Base-by-base conservation (phyloP, 2,329 filamentous ascomycete species). In the Pestalotiopsis fici region DNA sequence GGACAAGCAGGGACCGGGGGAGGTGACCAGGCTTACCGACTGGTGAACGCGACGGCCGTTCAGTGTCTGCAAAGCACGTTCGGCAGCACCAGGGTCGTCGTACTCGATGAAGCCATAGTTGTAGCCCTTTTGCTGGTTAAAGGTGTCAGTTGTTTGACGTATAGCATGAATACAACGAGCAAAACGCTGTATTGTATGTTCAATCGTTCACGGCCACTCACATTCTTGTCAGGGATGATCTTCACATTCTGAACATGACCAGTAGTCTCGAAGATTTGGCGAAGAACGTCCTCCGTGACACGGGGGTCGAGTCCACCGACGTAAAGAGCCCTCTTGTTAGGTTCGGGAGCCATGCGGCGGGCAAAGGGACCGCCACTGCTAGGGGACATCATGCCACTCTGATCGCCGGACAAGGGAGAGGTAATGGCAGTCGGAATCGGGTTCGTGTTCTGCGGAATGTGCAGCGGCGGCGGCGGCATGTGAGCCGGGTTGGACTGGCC, bases 81-180 rank as follows among this genome's bases (percentile, higher is more conserved):
- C 96, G 73, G 96, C 96, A 71, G 95, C 93, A 81, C 93, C 95
- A 65, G 96, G 96, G 80, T 99, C 96, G 81, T 99, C 96, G 81
- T 98, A 99, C 81, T 99, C 96, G 71, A 99, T 93, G 78, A 99
- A 99, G 27, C 96, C 96, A 82, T 99, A 99, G 86, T 99, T 99
- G 86, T 94, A 97, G 60, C 96, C 96, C 87, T 98, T 97, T 74
- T 91, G 92, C 89, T 97, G 82, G 79, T 78, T 82, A 74, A 73
- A 68, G 66, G 50, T 54, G 23, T n/a, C 23, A 57, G 62, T 67
- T 64, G 43, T 9, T 23, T 21, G n/a, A 21, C n/a, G 18, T 13
- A 15, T 13, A 43, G 2, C 43, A 4, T 23, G 1, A 4, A 23
- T 21, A 39, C 35, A n/a, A 65, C 54, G 6, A 28, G 35, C n/a